A percentile compares a stretch with the other conserved stretches of the same genome.
phyloP scores from a whole-genome alignment of 75 land plant species.

The Selaginella tamariscina region DNA sequence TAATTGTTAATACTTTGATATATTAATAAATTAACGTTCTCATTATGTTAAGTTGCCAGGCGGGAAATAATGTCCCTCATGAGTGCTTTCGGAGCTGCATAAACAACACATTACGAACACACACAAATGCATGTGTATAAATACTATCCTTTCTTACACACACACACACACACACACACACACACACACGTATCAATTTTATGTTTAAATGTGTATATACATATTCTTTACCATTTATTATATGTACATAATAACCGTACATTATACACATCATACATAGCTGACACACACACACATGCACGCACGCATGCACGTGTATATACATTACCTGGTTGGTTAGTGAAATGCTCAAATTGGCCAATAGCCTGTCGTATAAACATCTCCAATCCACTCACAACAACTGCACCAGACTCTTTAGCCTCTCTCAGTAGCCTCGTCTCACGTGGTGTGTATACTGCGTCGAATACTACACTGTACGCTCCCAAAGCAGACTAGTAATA shows the following conservation, averaged over 20 bases:
- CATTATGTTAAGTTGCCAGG: background rate
- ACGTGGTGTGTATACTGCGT: slow-evolving; percentile 88
- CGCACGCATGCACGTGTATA: too few species aligned
- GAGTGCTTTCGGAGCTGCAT: background rate
- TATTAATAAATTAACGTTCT: too few species aligned
- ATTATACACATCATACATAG: background rate
- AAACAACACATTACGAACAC: too few species aligned
- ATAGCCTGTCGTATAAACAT: slow-evolving; percentile 91
- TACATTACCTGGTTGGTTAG: slow-evolving; percentile 58
- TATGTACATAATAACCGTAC: background rate
- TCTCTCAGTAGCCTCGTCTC: slow-evolving; percentile 60
- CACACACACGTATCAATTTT: too few species aligned
- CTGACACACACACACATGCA: too few species aligned
- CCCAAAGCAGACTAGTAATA: slow-evolving; percentile 48
- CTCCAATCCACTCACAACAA: slow-evolving; percentile 63
- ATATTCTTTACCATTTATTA: background rate
- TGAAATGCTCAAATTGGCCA: slow-evolving; percentile 72
- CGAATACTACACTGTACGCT: slow-evolving; percentile 64
- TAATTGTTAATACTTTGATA: too few species aligned
- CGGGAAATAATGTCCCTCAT: background rate
- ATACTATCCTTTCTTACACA: too few species aligned
- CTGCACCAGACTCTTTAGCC: slow-evolving; percentile 61
- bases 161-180: too few species aligned
- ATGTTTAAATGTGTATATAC: too few species aligned
- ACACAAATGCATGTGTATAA: too few species aligned